Base-by-base conservation (phyloP, 1,284 basidiomycete genomes). In the Pyrrhoderma lamaoense region DNA sequence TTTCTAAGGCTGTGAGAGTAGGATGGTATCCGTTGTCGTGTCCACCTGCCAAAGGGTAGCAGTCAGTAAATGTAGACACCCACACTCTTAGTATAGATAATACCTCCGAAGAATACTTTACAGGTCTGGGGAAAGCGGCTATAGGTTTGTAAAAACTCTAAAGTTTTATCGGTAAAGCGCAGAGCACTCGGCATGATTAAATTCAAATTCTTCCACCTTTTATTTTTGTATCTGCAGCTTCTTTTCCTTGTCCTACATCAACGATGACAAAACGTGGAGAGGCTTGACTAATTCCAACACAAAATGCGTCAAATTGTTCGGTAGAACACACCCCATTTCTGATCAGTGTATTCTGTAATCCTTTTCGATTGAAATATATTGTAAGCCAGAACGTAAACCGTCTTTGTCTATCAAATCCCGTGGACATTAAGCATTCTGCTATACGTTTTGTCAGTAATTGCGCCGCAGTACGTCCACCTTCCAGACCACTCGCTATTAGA, bases 121-220 rank as follows among this genome's bases (percentile, higher is more conserved):
- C 82, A 69, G 31, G 84, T 89, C 62, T 90, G 86, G 8, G 82
- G 77, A 60, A 90, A 82, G 53, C 76, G 74, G 42, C 77, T 71
- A 63, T 81, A 89, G n/a, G 85, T 82, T 64, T 82, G 75, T 36
- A 91, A 66, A 62, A 86, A 80, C 64, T 88, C 88, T 89, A 59
- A 19, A 31, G 18, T 18, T 22, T 8, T 40, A n/a, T 45, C 22
- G 42, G 53, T 18, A 27, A 42, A 11, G 27, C 11, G 27, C 27
- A 5, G 27, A 31, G 27, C 27, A 31, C 5, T 31, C 27, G 11
- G 11, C 27, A 31, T 5, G 27, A 31, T 5, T 5, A 31, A 31
- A 31, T 5, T 31, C 27, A 27, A 19, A 13, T 36, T 27, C 34
- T 54, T 65, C 27, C 42, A 86, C 88, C 86, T 72, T 77, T 78